These are phyloP conservation scores for Isatis tinctoria DNA, from an alignment of 345 rosid genomes.

Conservation along the genomic window DNA sequence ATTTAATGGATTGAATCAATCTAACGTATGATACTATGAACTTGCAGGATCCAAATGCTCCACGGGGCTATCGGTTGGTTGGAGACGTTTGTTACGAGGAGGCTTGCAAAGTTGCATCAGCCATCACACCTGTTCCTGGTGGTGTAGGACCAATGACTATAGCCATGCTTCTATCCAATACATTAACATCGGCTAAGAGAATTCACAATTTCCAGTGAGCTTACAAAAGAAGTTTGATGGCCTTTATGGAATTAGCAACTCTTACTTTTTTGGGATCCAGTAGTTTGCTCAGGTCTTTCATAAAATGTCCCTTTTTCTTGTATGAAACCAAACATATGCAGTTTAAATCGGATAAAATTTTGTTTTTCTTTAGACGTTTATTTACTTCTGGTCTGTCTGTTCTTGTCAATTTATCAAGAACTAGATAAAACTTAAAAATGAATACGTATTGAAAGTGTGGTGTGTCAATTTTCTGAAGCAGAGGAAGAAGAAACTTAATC, in stretches of 20 bases:
- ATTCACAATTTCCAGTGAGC: conserved; percentile 42
- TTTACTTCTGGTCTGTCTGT: not conserved
- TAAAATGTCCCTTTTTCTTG: not conserved
- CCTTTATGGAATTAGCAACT: not conserved
- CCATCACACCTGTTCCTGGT: not conserved
- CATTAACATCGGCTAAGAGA: conserved; percentile 55
- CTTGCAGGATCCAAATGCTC: not conserved
- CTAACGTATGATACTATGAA: not conserved
- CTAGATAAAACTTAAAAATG: not conserved
- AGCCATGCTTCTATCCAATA: not conserved
- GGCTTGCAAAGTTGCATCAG: not conserved
- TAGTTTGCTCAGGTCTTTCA: not conserved
- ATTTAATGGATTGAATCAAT: not conserved
- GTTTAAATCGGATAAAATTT: too few relatives aligned
- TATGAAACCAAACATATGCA: not conserved
- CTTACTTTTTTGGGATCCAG: not conserved
- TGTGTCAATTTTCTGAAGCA: too few relatives aligned
- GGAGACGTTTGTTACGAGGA: not conserved
- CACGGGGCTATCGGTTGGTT: not conserved
- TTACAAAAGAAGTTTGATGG: not conserved
- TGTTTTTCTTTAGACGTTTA: too few relatives aligned
- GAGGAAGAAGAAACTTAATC: too few relatives aligned
- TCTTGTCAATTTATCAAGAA: not conserved
- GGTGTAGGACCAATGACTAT: conserved; percentile 1
- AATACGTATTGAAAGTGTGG: not conserved